A percentile compares a stretch with the other conserved stretches of the same genome.
phyloP scores from a whole-genome alignment of 1,139 yeast species.

The Hemisphaericaspora lyxosophila region DNA sequence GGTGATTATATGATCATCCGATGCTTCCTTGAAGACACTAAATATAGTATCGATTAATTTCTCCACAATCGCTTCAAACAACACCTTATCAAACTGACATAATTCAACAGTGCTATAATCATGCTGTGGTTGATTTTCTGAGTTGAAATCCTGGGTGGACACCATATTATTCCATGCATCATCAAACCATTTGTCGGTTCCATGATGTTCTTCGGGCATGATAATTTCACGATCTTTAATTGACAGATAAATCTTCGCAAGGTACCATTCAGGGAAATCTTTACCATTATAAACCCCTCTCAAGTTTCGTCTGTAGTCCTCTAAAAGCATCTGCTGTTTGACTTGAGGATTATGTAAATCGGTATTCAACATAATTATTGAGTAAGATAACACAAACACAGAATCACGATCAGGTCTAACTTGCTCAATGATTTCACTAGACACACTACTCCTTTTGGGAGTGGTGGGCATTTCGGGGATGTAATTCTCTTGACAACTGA shows the following conservation, averaged over 20 bases:
- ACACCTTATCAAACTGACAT: conserved; percentile 61
- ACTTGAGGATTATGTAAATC: conserved; percentile 79
- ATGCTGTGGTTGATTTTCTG: conserved; percentile 14
- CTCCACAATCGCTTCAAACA: conserved; percentile 64
- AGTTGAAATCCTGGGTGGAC: conserved; percentile 40
- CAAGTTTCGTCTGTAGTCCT: conserved; percentile 75
- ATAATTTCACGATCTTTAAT: conserved; percentile 87
- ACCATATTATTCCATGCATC: conserved; percentile 88
- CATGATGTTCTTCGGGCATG: conserved; percentile 97
- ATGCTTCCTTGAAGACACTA: conserved; percentile 78
- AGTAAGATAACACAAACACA: conserved; percentile 69
- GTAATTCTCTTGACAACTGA: conserved; percentile 26
- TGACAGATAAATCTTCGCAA: conserved; percentile 75
- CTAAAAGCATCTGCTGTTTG: conserved; percentile 83
- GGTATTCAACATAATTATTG: conserved; percentile 75
- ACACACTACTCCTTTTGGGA: conserved; percentile 5
- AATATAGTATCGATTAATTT: conserved; percentile 68
- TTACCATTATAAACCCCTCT: conserved; percentile 74
- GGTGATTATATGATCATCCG: conserved; percentile 86
- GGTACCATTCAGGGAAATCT: conserved; percentile 85
- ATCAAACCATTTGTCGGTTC: conserved; percentile 85
- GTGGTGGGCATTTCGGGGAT: conserved; percentile 5
- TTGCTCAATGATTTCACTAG: conserved; percentile 25
- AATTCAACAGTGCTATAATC: conserved; percentile 22
- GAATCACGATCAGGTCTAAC: conserved; percentile 73